phyloP scores from a whole-genome alignment of 805 yeast species.

The Teunomyces cretensis region DNA sequence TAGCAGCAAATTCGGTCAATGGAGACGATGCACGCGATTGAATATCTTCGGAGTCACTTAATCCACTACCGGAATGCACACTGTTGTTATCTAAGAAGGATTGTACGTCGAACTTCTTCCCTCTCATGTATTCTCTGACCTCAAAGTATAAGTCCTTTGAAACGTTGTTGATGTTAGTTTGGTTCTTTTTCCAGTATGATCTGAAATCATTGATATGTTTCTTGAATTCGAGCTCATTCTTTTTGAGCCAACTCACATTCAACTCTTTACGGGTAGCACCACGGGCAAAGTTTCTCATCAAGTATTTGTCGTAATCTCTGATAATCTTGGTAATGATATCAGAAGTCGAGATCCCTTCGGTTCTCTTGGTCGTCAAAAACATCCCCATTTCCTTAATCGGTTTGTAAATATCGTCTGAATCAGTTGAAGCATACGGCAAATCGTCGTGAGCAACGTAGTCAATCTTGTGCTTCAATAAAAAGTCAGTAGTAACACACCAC shows the following conservation, averaged over 20 bases:
- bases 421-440: slow-evolving; percentile 88
- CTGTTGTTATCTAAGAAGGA: slow-evolving; percentile 24
- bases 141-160: slow-evolving; percentile 84
- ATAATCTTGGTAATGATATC: slow-evolving; percentile 95
- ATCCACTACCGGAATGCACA: slow-evolving; percentile 13
- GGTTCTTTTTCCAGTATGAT: slow-evolving; percentile 78
- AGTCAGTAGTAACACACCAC: slow-evolving; percentile 88
- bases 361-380: slow-evolving; percentile 92
- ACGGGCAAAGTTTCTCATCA: slow-evolving; percentile 95
- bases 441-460: slow-evolving; percentile 99
- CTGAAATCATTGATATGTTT: slow-evolving; percentile 88
- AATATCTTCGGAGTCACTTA: slow-evolving; percentile 30
- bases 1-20: slow-evolving; percentile 65
- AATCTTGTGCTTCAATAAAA: slow-evolving; percentile 72
- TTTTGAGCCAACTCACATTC: slow-evolving; percentile 96
- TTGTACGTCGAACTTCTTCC: slow-evolving; percentile 37
- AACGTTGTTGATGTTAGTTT: slow-evolving; percentile 62
- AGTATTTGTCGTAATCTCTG: slow-evolving; percentile 92
- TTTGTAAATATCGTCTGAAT: slow-evolving; percentile 85
- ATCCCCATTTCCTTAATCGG: slow-evolving; percentile 89
- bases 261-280: slow-evolving; percentile 96
- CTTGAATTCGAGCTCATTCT: slow-evolving; percentile 91
- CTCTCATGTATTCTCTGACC: slow-evolving; percentile 69
- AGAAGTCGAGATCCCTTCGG: slow-evolving; percentile 94
- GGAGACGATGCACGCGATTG: slow-evolving; percentile 45